Evolutionary conservation across 2,329 filamentous ascomycete genomes (phyloP).

Genomic region (Stagonosporopsis rhizophila): DNA sequence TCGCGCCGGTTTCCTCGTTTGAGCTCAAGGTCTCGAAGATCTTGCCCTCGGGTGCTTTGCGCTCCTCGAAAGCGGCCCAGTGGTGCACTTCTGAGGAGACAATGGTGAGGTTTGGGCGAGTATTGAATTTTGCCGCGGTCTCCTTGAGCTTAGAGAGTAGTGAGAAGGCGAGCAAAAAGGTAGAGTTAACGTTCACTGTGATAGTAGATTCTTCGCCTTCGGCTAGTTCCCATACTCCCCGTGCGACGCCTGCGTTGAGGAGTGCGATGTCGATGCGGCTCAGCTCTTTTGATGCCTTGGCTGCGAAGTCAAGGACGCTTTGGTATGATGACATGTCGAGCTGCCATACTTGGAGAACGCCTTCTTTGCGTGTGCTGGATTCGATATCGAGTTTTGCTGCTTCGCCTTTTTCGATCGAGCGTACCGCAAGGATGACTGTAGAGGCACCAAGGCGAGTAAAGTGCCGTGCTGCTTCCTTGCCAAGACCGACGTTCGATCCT

Average conservation of each 20-base stretch:
- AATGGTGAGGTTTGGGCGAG: conserved; percentile 24
- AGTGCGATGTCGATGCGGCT: conserved; percentile 40
- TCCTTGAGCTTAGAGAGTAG: conserved; percentile 48
- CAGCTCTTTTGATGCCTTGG: conserved; percentile 29
- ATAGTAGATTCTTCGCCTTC: conserved; percentile 51
- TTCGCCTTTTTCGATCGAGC: conserved; percentile 38
- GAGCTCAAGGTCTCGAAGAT: conserved; percentile 28
- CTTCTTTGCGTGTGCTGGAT: conserved; percentile 15
- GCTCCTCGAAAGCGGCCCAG: conserved; percentile 22
- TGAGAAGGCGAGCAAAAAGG: conserved; percentile 58
- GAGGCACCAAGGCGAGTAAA: conserved; percentile 31
- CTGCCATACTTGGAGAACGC: conserved; percentile 34
- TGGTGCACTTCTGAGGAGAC: conserved; percentile 19
- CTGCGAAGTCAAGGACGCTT: conserved; percentile 27
- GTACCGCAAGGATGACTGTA: conserved; percentile 43
- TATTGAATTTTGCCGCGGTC: conserved; percentile 25
- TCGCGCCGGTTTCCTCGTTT: conserved; percentile 2
- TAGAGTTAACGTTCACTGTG: conserved; percentile 61
- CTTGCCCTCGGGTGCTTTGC: conserved; percentile 23
- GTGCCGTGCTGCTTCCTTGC: conserved; percentile 40
- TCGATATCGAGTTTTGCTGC: conserved; percentile 34
- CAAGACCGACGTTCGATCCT: conserved; percentile 44
- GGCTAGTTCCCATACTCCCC: conserved; percentile 21
- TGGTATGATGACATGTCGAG: conserved; percentile 33
- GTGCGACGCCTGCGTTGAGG: conserved; percentile 45